A percentile compares a stretch with the other conserved stretches of the same genome.
These are phyloP conservation scores for Myrica gale DNA, from an alignment of 306 rosid genomes.

Conservation along the genomic window DNA sequence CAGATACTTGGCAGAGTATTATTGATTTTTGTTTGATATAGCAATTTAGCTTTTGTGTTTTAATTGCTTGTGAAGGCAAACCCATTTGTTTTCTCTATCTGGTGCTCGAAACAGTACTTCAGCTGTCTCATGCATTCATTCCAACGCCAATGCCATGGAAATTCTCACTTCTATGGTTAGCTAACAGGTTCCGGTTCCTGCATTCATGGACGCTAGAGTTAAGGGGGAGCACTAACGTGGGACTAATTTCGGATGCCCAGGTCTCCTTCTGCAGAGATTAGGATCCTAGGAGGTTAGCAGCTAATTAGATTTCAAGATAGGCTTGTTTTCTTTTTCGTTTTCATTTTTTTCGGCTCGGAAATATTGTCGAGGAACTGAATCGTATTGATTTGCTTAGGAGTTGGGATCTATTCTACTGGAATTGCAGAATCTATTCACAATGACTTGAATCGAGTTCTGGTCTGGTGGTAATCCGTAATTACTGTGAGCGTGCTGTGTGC, in stretches of 20 bases:
- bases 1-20: conserved; percentile 23
- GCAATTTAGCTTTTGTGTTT: background rate
- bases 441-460: background rate
- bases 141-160: background rate
- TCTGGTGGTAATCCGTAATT: conserved; percentile 2
- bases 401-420: background rate
- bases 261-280: conserved; percentile 11
- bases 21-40: conserved; percentile 27
- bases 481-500: conserved; percentile 9
- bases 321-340: background rate
- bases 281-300: background rate
- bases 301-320: conserved; percentile 9
- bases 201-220: background rate
- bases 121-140: background rate
- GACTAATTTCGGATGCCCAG: conserved; percentile 14
- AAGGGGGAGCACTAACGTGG: conserved; percentile 21
- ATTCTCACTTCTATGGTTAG: background rate
- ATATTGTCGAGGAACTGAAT: conserved; percentile 28
- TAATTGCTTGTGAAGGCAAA: conserved; percentile 12
- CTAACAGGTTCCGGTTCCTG: background rate
- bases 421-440: background rate
- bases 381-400: background rate
- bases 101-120: background rate
- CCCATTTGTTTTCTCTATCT: conserved; percentile 6
- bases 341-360: background rate